Conservation (phyloP, 306 rosid species). For the Calophaca sinica region DNA sequence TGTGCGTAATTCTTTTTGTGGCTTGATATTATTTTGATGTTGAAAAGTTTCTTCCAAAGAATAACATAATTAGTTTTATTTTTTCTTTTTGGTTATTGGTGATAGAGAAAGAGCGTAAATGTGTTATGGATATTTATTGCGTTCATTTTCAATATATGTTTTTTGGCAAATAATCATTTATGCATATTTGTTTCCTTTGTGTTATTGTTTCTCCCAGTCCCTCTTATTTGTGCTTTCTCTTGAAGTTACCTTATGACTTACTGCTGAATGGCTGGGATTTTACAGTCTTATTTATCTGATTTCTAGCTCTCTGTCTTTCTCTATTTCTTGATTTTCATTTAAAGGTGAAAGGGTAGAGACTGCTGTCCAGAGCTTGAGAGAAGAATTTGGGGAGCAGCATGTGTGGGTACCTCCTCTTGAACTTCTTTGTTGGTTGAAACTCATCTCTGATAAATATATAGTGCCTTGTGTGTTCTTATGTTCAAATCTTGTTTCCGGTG, state of each 20-base stretch:
- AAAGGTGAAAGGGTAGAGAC: conserved; percentile 75
- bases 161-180: conserved; percentile 18
- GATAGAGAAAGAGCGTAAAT: neutral
- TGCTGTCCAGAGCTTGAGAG: conserved; percentile 63
- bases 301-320: conserved; percentile 13
- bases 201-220: neutral
- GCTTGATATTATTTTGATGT: conserved; percentile 26
- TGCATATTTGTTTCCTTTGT: conserved; percentile 16
- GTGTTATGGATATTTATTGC: conserved; percentile 1
- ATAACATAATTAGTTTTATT: neutral
- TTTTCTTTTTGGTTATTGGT: neutral
- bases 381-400: conserved; percentile 88
- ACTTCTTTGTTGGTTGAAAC: conserved; percentile 47
- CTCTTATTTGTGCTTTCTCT: conserved; percentile 15
- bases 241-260: conserved; percentile 23
- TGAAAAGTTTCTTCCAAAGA: neutral
- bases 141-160: conserved; percentile 13
- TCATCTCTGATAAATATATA: conserved; percentile 8
- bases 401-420: conserved; percentile 89
- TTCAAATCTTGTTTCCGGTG: conserved; percentile 41
- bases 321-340: conserved; percentile 37
- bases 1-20: neutral
- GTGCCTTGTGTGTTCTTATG: conserved; percentile 41
- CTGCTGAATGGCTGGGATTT: conserved; percentile 26
- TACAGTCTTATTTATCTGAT: conserved; percentile 29